Base-by-base conservation (phyloP, 257 asterid species). In the Haberlea rhodopensis region DNA sequence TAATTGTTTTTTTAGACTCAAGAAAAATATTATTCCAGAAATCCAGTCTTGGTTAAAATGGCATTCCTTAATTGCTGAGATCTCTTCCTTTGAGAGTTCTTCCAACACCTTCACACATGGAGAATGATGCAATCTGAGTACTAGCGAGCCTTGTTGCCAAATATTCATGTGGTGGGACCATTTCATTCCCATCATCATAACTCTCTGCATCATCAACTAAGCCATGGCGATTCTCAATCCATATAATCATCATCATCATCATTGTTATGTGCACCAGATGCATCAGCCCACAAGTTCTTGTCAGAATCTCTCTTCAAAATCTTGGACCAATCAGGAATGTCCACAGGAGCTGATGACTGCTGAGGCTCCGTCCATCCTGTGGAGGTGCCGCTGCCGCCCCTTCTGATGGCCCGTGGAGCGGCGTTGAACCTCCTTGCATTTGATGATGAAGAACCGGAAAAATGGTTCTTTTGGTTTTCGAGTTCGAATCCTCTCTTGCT, bases 11-110 rank as follows among this genome's bases (percentile, higher is more conserved):
- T 10, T 3, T 15, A 10, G 40, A 2, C 11, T 5, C 48, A 13
- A 13, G 18, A 40, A 43, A 43, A 43, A 31, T 13, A 63, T 71
- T 59, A 81, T 65, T 85, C 95, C n/a, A 87, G 76, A 70, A 79
- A 87, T 24, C 95, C 90, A 24, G 95, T 87, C 60, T 79, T 79
- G 2, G 76, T 72, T 54, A 87, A 75, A 79, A 85, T 79, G 65
- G 84, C 76, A 45, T 85, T 83, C 74, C 90, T 87, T 25, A 78
- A 56, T 22, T 78, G 71, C 83, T 79, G 27, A 85, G 82, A 21
- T 87, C 92, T 51, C 95, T 84, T 31, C 95, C 95, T 71, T 84
- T 84, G 24, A 87, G 92, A 6, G 92, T 87, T 20, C 91, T 70
- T 22, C 95, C 95, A 64, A 74, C 68, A 1, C 95, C 95, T 70